Evolutionary conservation across 805 yeast genomes (phyloP).

Genomic region (Saccharomycopsis babjevae): DNA sequence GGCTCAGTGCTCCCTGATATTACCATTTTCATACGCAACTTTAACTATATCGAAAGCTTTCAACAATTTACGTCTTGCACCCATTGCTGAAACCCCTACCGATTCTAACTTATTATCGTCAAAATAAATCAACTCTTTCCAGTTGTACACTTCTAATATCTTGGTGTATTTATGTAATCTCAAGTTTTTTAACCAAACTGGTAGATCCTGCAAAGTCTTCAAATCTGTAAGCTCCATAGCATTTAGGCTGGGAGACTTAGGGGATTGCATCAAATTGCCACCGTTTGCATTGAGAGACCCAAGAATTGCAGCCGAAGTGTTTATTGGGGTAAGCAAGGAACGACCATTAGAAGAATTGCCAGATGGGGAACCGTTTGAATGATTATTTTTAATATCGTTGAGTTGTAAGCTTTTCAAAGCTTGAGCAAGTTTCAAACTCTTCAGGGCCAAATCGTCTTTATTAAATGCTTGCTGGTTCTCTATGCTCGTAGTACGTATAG

Average conservation of each 20-base stretch:
- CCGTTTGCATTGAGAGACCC: conserved; percentile 18
- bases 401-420: conserved; percentile 14
- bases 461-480: background rate
- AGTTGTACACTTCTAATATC: conserved; percentile 58
- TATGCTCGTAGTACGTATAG: background rate
- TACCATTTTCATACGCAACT: conserved; percentile 37
- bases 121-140: conserved; percentile 71
- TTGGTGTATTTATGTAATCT: conserved; percentile 92
- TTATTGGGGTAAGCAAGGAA: conserved; percentile 12
- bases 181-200: conserved; percentile 84
- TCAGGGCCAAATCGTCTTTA: conserved; percentile 1
- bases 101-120: conserved; percentile 59
- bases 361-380: conserved; percentile 3
- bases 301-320: background rate
- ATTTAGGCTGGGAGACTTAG: conserved; percentile 37
- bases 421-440: conserved; percentile 6
- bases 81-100: conserved; percentile 85
- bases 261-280: conserved; percentile 10
- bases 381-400: background rate
- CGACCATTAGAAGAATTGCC: conserved; percentile 5
- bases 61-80: conserved; percentile 87
- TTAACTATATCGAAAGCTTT: conserved; percentile 84
- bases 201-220: conserved; percentile 61
- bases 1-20: conserved; percentile 5
- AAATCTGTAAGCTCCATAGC: conserved; percentile 42